Percentiles rank a stretch among this genome's conserved stretches.
phyloP scores from a whole-genome alignment of 2,329 filamentous ascomycete species.

The Aspergillus pseudotamarii region DNA sequence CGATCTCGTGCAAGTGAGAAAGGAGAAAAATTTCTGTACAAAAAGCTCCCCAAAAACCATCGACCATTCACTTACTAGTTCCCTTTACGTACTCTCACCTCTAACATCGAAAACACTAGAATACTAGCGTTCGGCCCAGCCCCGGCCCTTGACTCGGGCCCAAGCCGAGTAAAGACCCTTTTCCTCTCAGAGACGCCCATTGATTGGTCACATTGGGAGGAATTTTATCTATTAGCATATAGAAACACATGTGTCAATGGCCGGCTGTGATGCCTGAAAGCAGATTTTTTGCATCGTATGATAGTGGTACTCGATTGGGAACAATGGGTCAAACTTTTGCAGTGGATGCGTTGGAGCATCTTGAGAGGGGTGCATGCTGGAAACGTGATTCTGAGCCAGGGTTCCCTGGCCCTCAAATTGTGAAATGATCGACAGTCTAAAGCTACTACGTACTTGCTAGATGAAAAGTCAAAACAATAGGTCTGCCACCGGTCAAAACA shows the following conservation, averaged over 20 bases:
- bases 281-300: neutral
- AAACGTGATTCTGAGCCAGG: conserved; percentile 12
- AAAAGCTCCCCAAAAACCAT: neutral
- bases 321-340: neutral
- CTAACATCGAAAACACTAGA: neutral
- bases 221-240: neutral
- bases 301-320: neutral
- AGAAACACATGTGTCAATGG: neutral
- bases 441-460: conserved; percentile 10
- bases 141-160: conserved; percentile 8
- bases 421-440: conserved; percentile 19
- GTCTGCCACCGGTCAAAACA: neutral
- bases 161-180: conserved; percentile 9
- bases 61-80: neutral
- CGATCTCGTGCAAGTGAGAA: neutral
- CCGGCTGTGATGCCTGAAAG: neutral
- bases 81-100: conserved; percentile 3
- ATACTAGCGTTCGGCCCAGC: conserved; percentile 2
- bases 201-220: neutral
- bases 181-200: neutral
- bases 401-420: conserved; percentile 5
- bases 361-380: neutral
- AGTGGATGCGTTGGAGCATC: neutral
- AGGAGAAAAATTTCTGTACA: neutral
- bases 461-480: conserved; percentile 10